Percentiles rank a stretch among this genome's conserved stretches.
These are phyloP conservation scores for Nissolia schottii DNA, from an alignment of 306 rosid genomes.

Conservation along the genomic window DNA sequence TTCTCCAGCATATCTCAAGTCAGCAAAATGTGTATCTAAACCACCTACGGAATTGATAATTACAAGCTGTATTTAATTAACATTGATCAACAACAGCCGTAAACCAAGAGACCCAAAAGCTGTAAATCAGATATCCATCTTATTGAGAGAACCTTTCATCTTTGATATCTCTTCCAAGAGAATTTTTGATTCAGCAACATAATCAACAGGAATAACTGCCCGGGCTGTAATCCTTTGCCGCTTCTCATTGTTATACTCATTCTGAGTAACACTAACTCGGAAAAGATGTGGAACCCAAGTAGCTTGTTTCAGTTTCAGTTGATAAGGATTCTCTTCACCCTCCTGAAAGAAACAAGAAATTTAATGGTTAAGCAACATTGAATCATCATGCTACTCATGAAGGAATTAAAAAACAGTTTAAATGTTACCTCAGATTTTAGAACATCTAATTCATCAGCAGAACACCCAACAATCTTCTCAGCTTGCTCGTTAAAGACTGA, in stretches of 20 bases:
- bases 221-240: constrained; percentile 74
- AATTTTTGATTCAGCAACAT: constrained; percentile 66
- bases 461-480: constrained; percentile 69
- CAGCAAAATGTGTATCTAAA: constrained; percentile 18
- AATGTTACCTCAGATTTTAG: constrained; percentile 60
- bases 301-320: constrained; percentile 61
- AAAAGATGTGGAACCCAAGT: constrained; percentile 82
- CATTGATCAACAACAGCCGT: neutral
- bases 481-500: constrained; percentile 76
- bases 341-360: constrained; percentile 31
- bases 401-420: neutral
- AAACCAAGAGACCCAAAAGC: neutral
- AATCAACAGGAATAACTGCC: constrained; percentile 77
- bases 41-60: constrained; percentile 19
- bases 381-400: neutral
- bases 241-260: constrained; percentile 78
- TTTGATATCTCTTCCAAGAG: constrained; percentile 79
- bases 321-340: constrained; percentile 55
- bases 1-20: neutral
- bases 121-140: neutral
- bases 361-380: neutral
- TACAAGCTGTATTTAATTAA: constrained; percentile 17
- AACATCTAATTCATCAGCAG: constrained; percentile 75
- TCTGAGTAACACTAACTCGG: constrained; percentile 76
- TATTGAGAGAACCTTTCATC: constrained; percentile 40